Evolutionary conservation across 768 basidiomycete genomes (phyloP).

Genomic region (Cytidiella melzeri): DNA sequence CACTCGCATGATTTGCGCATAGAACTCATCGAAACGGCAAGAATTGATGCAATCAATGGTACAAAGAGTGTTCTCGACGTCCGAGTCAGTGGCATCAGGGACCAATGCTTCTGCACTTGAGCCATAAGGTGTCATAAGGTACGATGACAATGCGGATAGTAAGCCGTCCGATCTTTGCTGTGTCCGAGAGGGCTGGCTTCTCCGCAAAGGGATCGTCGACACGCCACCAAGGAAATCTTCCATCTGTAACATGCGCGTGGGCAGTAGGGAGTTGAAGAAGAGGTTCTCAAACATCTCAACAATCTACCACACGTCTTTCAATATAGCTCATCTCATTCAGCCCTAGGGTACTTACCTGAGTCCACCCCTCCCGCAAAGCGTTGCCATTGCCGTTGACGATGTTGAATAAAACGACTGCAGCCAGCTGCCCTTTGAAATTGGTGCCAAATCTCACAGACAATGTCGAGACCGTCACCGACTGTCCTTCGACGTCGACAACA

Average conservation of each 20-base stretch:
- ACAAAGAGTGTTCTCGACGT: conserved; percentile 90
- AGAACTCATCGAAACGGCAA: conserved; percentile 91
- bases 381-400: conserved; percentile 96
- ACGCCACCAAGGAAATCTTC: conserved; percentile 97
- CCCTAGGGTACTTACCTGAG: conserved; percentile 45
- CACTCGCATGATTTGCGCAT: conserved; percentile 85
- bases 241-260: conserved; percentile 89
- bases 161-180: conserved; percentile 78
- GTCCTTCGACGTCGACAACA: conserved; percentile 83
- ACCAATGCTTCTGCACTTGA: conserved; percentile 68
- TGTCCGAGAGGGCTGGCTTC: conserved; percentile 58
- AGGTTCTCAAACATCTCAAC: conserved; percentile 98
- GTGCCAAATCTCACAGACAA: conserved; percentile 92
- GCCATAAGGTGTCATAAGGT: conserved; percentile 92
- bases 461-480: conserved; percentile 84
- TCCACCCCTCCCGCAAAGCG: conserved; percentile 93
- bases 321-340: neutral
- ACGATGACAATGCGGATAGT: conserved; percentile 89
- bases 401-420: conserved; percentile 95
- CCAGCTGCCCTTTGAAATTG: conserved; percentile 91
- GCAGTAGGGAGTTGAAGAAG: conserved; percentile 89
- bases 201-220: conserved; percentile 85
- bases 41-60: conserved; percentile 93
- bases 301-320: conserved; percentile 44
- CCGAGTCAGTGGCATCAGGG: conserved; percentile 83